These are phyloP conservation scores for Phyllosticta citrichinensis DNA, from an alignment of 2,329 filamentous ascomycete genomes.

Conservation along the genomic window DNA sequence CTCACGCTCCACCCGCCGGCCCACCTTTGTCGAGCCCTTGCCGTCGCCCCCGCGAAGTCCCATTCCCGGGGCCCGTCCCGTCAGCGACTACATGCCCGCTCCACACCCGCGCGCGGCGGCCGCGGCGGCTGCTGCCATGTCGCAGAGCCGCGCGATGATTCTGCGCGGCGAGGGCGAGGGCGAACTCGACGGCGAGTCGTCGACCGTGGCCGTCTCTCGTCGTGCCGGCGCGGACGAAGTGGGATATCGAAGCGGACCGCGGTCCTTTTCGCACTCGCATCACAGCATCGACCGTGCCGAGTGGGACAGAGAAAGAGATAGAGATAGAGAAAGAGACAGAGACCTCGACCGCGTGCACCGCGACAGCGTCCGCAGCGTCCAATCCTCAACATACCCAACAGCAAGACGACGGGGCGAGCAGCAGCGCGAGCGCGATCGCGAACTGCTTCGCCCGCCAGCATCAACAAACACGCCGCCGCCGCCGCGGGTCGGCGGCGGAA, in stretches of 20 bases:
- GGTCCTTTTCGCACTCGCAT: neutral
- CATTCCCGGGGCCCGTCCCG: neutral
- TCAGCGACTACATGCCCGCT: neutral
- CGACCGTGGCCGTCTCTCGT: neutral
- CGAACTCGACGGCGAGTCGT: neutral
- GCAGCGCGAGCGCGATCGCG: neutral
- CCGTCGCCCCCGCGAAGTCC: neutral
- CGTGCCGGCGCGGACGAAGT: neutral
- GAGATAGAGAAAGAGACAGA: too few species aligned
- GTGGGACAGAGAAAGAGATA: neutral
- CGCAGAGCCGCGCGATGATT: neutral
- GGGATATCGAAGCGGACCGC: neutral
- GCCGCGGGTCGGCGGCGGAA: neutral
- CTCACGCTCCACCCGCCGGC: neutral
- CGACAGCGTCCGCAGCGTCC: neutral
- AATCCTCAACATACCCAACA: neutral
- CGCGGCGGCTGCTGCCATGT: neutral
- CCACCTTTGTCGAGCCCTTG: neutral
- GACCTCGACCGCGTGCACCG: neutral
- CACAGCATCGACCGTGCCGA: neutral
- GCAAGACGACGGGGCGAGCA: neutral
- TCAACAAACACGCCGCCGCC: neutral
- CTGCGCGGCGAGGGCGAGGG: neutral
- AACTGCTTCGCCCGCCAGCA: neutral
- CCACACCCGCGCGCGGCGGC: neutral